Percentiles rank a stretch among this genome's conserved stretches.
These are phyloP conservation scores for Malus orientalis DNA, from an alignment of 306 rosid genomes.

Conservation along the genomic window DNA sequence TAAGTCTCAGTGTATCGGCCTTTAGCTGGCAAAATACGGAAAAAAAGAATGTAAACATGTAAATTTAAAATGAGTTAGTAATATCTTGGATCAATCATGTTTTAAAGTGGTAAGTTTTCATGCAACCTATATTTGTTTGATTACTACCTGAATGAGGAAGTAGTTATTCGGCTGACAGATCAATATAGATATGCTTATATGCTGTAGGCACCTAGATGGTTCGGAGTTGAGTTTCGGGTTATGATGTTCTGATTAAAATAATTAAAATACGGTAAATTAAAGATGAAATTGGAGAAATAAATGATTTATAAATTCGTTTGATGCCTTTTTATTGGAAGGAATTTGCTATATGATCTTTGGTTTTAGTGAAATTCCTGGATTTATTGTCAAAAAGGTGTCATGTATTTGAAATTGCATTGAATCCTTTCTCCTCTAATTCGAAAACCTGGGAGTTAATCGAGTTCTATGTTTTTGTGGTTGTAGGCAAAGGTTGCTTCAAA, in stretches of 20 bases:
- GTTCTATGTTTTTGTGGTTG: neutral
- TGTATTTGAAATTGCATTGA: neutral
- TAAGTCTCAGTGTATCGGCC: neutral
- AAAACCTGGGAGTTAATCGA: neutral
- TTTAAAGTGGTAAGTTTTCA: neutral
- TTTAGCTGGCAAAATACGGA: neutral
- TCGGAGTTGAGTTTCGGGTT: neutral
- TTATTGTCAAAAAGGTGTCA: neutral
- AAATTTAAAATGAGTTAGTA: neutral
- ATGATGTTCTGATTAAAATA: neutral
- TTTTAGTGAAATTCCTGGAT: neutral
- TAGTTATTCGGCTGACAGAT: neutral
- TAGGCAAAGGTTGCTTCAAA: slow-evolving; percentile 88
- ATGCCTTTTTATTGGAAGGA: neutral
- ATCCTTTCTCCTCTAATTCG: neutral
- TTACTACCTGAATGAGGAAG: neutral
- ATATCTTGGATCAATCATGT: neutral
- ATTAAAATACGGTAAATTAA: neutral
- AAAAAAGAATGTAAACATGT: neutral
- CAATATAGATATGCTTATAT: neutral
- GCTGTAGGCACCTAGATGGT: neutral
- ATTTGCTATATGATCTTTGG: neutral
- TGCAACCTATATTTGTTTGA: neutral
- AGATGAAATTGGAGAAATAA: neutral
- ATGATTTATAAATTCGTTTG: neutral